Evolutionary conservation across 306 rosid species (phyloP), one percentile per base, ranked within the genome.

Genomic region (Bauhinia variegata): DNA sequence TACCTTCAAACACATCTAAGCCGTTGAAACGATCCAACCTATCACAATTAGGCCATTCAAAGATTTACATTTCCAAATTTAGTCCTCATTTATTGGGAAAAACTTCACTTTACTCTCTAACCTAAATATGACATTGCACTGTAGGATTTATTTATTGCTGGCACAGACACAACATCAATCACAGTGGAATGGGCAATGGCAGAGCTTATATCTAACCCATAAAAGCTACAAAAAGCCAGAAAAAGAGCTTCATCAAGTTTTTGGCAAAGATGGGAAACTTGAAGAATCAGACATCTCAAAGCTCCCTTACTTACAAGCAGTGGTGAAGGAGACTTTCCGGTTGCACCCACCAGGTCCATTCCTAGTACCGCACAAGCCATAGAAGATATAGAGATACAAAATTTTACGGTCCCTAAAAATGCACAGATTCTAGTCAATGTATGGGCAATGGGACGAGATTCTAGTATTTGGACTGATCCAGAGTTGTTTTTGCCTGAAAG

Each of bases 171-270:
- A 33, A 53, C 52, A 56, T 13, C 63, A 28, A 23, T 37, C 18
- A 54, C 73, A 12, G 30, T 67, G 4, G 75, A 70, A 48, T 70
- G 75, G 75, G 60, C 75, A 36, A 49, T 70, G 75, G 51, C 75
- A 5, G 75, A 70, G 34, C 49, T 71, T 8, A 16, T 71, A 4
- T 54, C 1, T 10, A 51, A 50, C 54, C 51, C 38, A 14, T 6
- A 39, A 8, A 42, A 28, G 12, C 37, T 60, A 60, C 43, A 16
- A 28, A 57, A 46, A 69, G 65, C 51, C 10, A 50, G 33, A n/a
- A 46, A n/a, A 39, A 15, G 62, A 60, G 69, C 23, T 61, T 4
- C 11, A 50, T 37, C 3, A 33, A 57, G 44, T 41, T 4, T 19
- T 69, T 8, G 57, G 32, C 11, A 32, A 32, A 1, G 15, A 28